Conservation (phyloP, 106 monocot genomes). For the Agapanthus africanus region DNA sequence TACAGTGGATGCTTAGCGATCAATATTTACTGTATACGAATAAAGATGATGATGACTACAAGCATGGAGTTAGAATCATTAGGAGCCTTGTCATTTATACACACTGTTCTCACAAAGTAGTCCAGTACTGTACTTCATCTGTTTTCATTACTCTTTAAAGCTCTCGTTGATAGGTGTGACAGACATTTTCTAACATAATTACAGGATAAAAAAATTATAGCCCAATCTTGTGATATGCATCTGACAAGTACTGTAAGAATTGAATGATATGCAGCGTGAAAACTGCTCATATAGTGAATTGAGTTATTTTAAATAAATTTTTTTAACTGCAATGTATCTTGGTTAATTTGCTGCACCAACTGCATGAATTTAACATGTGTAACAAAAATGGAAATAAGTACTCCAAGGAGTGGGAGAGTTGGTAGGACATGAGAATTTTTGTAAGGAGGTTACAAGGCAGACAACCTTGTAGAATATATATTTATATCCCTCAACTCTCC, state of each 20-base stretch:
- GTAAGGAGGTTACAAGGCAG: no score
- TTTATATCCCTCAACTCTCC: no score
- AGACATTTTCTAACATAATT: neutral
- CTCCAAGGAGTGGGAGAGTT: no score
- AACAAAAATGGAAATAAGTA: no score
- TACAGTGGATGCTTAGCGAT: no score
- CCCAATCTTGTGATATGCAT: neutral
- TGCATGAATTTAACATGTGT: no score
- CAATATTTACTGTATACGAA: neutral
- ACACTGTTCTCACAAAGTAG: neutral
- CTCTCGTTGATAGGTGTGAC: neutral
- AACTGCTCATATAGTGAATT: neutral
- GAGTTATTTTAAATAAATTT: neutral
- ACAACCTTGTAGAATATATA: no score
- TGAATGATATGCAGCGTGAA: neutral
- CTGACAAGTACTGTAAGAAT: neutral
- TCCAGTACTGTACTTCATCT: neutral
- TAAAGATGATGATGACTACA: neutral
- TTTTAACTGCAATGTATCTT: neutral
- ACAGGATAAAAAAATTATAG: neutral
- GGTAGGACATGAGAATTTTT: no score
- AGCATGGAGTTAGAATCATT: neutral
- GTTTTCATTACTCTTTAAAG: no score
- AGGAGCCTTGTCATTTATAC: neutral
- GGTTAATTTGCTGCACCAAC: neutral